These are phyloP conservation scores for Groenewaldozyma salmanticensis DNA, from an alignment of 805 yeast species.

Conservation along the genomic window DNA sequence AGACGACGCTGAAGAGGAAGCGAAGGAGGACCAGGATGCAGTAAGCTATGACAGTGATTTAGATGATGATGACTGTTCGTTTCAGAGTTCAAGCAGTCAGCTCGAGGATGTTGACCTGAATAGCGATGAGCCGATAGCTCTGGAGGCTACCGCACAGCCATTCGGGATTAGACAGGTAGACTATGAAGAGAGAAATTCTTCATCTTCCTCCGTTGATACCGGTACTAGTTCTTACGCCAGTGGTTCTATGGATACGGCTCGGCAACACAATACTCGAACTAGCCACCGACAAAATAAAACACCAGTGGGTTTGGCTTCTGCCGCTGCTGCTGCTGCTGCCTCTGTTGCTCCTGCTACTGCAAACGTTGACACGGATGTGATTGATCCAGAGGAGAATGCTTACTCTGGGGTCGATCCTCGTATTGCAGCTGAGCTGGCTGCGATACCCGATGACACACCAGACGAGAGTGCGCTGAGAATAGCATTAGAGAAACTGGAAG, in stretches of 20 bases:
- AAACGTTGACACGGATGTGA: background rate
- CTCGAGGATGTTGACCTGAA: background rate
- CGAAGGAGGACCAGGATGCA: background rate
- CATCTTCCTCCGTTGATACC: constrained; percentile 1
- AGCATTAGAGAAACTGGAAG: constrained; percentile 74
- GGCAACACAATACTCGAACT: too few species aligned
- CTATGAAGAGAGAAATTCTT: background rate
- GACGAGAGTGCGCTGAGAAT: constrained; percentile 62
- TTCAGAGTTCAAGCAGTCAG: background rate
- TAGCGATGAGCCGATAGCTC: too few species aligned
- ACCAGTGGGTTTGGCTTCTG: background rate
- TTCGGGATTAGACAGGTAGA: background rate
- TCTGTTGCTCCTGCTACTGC: background rate
- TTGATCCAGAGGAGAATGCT: background rate
- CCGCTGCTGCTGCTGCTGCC: background rate
- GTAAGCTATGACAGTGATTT: background rate
- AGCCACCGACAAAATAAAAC: too few species aligned
- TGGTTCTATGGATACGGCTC: constrained; percentile 3
- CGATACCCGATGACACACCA: constrained; percentile 65
- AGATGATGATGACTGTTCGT: background rate
- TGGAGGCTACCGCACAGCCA: too few species aligned
- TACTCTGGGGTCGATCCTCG: constrained; percentile 7
- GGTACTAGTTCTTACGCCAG: constrained; percentile 1
- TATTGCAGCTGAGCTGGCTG: constrained; percentile 9
- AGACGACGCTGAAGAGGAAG: background rate